phyloP scores from a whole-genome alignment of 108 stramenopile genomes.

The Cyclostephanos tholiformis region DNA sequence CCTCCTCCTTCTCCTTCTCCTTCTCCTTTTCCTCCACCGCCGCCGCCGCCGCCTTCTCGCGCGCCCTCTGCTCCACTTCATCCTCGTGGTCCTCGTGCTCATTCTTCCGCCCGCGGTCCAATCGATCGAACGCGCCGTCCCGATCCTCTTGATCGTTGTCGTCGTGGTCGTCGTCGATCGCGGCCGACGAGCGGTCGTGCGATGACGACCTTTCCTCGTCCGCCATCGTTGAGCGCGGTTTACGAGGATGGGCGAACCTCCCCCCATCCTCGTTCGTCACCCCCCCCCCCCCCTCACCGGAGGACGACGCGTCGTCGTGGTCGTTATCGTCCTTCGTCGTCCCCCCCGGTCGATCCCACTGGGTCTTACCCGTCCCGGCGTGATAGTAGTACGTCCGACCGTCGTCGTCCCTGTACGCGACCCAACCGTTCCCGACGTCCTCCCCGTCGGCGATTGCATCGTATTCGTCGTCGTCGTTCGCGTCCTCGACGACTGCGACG shows the following conservation, averaged over 20 bases:
- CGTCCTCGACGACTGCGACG: not conserved
- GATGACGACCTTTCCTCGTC: too few relatives aligned
- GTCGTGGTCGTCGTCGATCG: not conserved
- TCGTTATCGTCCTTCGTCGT: not conserved
- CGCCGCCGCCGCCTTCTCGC: too few relatives aligned
- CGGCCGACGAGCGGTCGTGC: not conserved
- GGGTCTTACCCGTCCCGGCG: slow-evolving; percentile 58
- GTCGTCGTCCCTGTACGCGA: slow-evolving; percentile 63
- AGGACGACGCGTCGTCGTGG: not conserved
- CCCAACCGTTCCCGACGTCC: slow-evolving; percentile 49
- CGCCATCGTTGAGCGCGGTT: too few relatives aligned
- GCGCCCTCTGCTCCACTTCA: too few relatives aligned
- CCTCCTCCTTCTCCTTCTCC: slow-evolving; percentile 39
- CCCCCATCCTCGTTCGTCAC: not conserved
- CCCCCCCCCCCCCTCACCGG: slow-evolving; percentile 3
- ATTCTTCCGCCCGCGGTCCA: too few relatives aligned
- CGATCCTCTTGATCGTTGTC: not conserved
- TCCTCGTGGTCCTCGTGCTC: not conserved
- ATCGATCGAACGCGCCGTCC: too few relatives aligned
- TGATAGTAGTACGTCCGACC: slow-evolving; percentile 80
- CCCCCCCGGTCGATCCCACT: slow-evolving; percentile 70
- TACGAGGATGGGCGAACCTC: too few relatives aligned
- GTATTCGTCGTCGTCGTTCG: slow-evolving; percentile 6
- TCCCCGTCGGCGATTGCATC: slow-evolving; percentile 28
- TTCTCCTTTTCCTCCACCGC: not conserved